Evolutionary conservation across 2,329 filamentous ascomycete genomes (phyloP).

Genomic region (Aspergillus sp.): DNA sequence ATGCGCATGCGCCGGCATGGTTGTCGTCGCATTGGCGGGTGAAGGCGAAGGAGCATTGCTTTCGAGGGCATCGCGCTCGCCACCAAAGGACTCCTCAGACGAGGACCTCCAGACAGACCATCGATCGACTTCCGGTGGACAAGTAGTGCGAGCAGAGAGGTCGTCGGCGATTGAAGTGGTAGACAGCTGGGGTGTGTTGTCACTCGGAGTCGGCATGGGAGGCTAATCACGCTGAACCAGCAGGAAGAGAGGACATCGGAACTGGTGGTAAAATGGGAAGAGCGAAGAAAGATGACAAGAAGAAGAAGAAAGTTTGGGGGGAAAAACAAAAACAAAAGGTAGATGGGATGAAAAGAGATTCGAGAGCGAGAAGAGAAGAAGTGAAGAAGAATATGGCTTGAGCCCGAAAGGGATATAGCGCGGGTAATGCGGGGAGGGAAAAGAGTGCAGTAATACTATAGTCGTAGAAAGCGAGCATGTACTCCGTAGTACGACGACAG

Average conservation of each 20-base stretch:
- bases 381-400: conserved; percentile 2
- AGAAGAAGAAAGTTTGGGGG: no score
- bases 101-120: conserved; percentile 25
- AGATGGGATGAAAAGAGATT: background rate
- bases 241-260: background rate
- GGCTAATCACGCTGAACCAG: conserved; percentile 27
- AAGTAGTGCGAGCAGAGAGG: conserved; percentile 39
- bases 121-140: conserved; percentile 41
- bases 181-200: conserved; percentile 36
- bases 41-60: conserved; percentile 17
- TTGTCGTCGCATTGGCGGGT: conserved; percentile 12
- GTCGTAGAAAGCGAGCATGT: background rate
- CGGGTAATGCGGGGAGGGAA: conserved; percentile 1
- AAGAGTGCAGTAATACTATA: background rate
- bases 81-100: conserved; percentile 16
- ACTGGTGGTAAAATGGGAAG: no score
- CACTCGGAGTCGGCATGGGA: conserved; percentile 45
- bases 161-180: conserved; percentile 37
- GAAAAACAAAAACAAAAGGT: background rate
- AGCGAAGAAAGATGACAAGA: no score
- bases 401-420: background rate
- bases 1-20: conserved; percentile 5
- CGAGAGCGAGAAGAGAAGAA: background rate
- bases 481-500: no score
- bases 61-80: conserved; percentile 19